Evolutionary conservation across 1,284 basidiomycete species (phyloP).

Genomic region (Ceratobasidium theobromae): DNA sequence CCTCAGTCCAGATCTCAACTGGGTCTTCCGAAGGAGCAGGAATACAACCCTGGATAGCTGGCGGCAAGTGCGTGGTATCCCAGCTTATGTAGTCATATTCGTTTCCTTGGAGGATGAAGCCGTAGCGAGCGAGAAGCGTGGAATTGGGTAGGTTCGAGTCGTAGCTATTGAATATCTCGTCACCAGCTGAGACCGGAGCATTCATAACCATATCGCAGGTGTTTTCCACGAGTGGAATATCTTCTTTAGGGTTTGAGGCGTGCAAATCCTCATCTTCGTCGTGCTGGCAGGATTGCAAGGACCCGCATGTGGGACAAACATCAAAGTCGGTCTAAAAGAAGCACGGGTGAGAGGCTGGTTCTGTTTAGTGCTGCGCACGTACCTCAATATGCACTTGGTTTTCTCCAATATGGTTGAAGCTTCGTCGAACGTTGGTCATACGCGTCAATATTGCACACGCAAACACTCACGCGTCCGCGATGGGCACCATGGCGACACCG

Average conservation of each 20-base stretch:
- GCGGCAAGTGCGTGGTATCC: conserved; percentile 46
- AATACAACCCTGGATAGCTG: neutral
- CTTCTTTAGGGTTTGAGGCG: neutral
- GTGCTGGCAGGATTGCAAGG: conserved; percentile 69
- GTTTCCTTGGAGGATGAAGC: conserved; percentile 67
- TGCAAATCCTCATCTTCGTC: conserved; percentile 50
- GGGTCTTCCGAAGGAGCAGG: neutral
- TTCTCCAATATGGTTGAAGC: conserved; percentile 79
- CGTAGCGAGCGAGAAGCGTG: conserved; percentile 70
- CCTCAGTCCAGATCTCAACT: conserved; percentile 10
- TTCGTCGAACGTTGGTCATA: conserved; percentile 41
- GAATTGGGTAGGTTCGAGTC: conserved; percentile 70
- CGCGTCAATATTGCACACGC: neutral
- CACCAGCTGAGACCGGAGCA: conserved; percentile 50
- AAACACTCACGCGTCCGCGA: conserved; percentile 76
- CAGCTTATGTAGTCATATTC: conserved; percentile 59
- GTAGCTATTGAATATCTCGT: conserved; percentile 86
- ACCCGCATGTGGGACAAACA: conserved; percentile 81
- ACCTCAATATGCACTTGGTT: conserved; percentile 80
- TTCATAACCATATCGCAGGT: conserved; percentile 55
- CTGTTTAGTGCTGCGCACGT: conserved; percentile 38
- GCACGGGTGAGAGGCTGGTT: neutral
- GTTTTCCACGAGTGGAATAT: conserved; percentile 33
- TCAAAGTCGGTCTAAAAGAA: conserved; percentile 69
- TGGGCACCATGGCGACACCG: conserved; percentile 82